Evolutionary conservation across 345 rosid species (phyloP), one percentile per base, ranked within the genome.

Genomic region (Clarkia xantiana): DNA sequence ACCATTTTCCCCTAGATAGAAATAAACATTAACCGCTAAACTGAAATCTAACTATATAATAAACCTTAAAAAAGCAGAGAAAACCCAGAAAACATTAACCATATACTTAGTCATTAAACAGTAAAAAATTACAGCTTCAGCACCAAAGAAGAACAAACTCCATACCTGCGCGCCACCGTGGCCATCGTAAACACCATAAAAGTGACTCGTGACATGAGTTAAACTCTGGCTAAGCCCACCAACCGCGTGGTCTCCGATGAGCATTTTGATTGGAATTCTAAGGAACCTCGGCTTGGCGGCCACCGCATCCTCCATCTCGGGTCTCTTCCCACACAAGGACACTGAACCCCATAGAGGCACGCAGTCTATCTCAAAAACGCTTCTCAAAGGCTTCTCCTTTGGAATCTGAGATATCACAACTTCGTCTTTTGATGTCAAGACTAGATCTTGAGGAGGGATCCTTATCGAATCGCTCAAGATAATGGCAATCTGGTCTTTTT

Each of bases 81-180:
- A 22, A 22, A 22, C 2, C 5, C 5, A 22, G 5, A n/a, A n/a
- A n/a, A n/a, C n/a, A n/a, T n/a, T n/a, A n/a, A n/a, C n/a, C n/a
- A n/a, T n/a, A n/a, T n/a, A n/a, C n/a, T n/a, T n/a, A n/a, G n/a
- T n/a, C n/a, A n/a, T n/a, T n/a, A n/a, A n/a, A n/a, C n/a, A n/a
- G n/a, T n/a, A n/a, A n/a, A n/a, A n/a, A n/a, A n/a, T n/a, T n/a
- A n/a, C n/a, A n/a, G n/a, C n/a, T n/a, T n/a, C n/a, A n/a, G n/a
- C n/a, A n/a, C n/a, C n/a, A n/a, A n/a, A n/a, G 36, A 29, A 51
- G 44, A 18, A 20, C 8, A 14, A 6, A 38, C 2, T 29, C 36
- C 36, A 36, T 64, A 90, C 97, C 94, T 83, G 95, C n/a, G 88
- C 67, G 36, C 97, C 97, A 43, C 95, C 97, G 47, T 90, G 97